Base-by-base conservation (phyloP, 768 basidiomycete genomes). In the Hysterangium stoloniferum region DNA sequence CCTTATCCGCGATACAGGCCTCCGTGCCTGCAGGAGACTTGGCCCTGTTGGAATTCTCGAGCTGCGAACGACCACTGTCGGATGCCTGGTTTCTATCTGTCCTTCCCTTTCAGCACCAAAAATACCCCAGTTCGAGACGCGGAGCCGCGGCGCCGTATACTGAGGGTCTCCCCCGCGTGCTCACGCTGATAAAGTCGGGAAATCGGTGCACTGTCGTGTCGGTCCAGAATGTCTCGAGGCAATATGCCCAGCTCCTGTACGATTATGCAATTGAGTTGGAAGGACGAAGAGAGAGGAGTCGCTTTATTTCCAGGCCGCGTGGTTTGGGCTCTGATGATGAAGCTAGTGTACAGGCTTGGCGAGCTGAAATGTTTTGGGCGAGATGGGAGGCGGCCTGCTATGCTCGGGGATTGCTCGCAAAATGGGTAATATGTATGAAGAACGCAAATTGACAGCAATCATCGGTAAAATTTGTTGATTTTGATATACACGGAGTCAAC, bases 311-410 rank as follows among this genome's bases (percentile, higher is more conserved):
- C 8, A 6, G 8, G 5, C 11, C 13, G 25, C n/a, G 12, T 2
- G 12, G 43, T 8, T 22, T 12, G 12, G 43, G 25, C 15, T 13
- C 2, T 22, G 3, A 28, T 28, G 43, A 4, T 9, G 43, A n/a
- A 4, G 17, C 19, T 8, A 3, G 22, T 6, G 19, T 44, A 8
- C 6, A 15, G 8, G 44, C 44, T 6, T 31, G 27, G 25, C 6
- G 44, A 2, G 44, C 44, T 12, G 44, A 45, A 31, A 45, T 31
- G 2, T 32, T 45, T 4, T 45, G 44, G 44, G 44, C 44, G 4
- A 7, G 31, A 6, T 45, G 44, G 44, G 44, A 33, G 31, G 44
- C 44, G 25, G 44, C 44, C 19, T 45, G 44, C 17, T 45, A 45
- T 32, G 44, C 29, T 11, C 6, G 2, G 2, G 44, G 44, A 13